Evolutionary conservation across 768 basidiomycete genomes (phyloP), one percentile per base, ranked within the genome.

Genomic region (Auricularia cornea): DNA sequence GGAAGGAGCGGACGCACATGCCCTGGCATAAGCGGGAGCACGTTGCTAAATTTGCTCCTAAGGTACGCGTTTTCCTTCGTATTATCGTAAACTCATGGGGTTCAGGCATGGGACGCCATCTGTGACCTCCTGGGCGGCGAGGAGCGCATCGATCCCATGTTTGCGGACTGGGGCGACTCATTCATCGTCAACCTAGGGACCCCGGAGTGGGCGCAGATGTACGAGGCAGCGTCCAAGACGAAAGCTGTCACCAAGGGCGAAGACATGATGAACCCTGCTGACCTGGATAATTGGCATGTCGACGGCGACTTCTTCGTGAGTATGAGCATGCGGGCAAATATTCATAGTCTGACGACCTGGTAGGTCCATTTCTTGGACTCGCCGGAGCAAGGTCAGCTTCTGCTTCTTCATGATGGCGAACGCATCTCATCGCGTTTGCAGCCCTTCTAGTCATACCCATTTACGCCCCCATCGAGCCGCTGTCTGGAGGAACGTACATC

Each of bases 101-200:
- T 35, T 29, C 51, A 82, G 80, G 83, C 82, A 28, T 86, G 84
- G 84, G 79, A 75, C 23, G 83, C 84, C 10, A 87, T 87, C 57
- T 78, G 79, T 63, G 84, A 86, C 63, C 74, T 86, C 23, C 75
- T 86, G 11, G 44, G 44, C 16, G 84, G 83, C 5, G 83, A 81
- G 69, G 84, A 83, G 3, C 77, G 85, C 51, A 81, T 86, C 64
- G 76, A 83, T 64, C 76, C 78, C 54, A 70, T 75, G 26, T 74
- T 75, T 23, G 75, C 78, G 61, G 68, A 73, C 20, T 86, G 84
- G 83, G 80, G 80, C 30, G 82, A 85, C 73, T 80, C 81, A 32
- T 84, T 86, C 71, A 86, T 86, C 65, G 81, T 86, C 54, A 87
- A 86, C 68, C 73, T 87, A n/a, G 85, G 85, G 26, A 78, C 74